Percentiles rank a stretch among this genome's conserved stretches.
phyloP scores from a whole-genome alignment of 768 basidiomycete genomes.

The Lactarius akahatsu region DNA sequence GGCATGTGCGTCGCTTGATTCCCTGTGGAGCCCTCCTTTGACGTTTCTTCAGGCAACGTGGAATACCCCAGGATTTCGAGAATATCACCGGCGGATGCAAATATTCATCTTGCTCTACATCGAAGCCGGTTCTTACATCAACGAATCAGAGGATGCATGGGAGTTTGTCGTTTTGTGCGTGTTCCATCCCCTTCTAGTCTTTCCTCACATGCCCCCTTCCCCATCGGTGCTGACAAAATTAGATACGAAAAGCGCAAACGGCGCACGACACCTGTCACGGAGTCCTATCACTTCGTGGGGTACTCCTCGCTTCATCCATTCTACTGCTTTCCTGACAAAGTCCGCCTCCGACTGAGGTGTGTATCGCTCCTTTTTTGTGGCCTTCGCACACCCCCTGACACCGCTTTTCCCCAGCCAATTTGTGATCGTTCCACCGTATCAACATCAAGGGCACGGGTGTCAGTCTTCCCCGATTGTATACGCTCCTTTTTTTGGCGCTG shows the following conservation, averaged over 20 bases:
- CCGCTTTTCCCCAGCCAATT: constrained; percentile 67
- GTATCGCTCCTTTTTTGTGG: constrained; percentile 24
- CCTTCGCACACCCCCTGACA: constrained; percentile 1
- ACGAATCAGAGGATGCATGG: constrained; percentile 92
- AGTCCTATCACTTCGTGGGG: constrained; percentile 88
- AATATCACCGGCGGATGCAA: constrained; percentile 92
- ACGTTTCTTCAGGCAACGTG: constrained; percentile 63
- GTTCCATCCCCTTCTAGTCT: background rate
- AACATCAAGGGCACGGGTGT: constrained; percentile 90
- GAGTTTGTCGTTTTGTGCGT: constrained; percentile 87
- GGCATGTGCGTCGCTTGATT: constrained; percentile 62
- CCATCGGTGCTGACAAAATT: constrained; percentile 11
- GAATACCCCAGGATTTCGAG: constrained; percentile 82
- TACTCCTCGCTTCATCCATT: constrained; percentile 96
- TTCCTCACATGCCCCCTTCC: background rate
- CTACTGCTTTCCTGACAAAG: constrained; percentile 91
- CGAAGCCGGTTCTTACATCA: constrained; percentile 93
- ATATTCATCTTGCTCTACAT: constrained; percentile 92
- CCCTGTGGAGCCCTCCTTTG: background rate
- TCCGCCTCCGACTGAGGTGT: constrained; percentile 83
- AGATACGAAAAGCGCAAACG: constrained; percentile 87
- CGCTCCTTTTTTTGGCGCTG: background rate
- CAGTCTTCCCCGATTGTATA: constrained; percentile 35
- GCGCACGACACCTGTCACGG: constrained; percentile 44
- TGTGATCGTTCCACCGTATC: constrained; percentile 87